phyloP scores from a whole-genome alignment of 2,329 filamentous ascomycete species.

The Alternaria gaisen region DNA sequence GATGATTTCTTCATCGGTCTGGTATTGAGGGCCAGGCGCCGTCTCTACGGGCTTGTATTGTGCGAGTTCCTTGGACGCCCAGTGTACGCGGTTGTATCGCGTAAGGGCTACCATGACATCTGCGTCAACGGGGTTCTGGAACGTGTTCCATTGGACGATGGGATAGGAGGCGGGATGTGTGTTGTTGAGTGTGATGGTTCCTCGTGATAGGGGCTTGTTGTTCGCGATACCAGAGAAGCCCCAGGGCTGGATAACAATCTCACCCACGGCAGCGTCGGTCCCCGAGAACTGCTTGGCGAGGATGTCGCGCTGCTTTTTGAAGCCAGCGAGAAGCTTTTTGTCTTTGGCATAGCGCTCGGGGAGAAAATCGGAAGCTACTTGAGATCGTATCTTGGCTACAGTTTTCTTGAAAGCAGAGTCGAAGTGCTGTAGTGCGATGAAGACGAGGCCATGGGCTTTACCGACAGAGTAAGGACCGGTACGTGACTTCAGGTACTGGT shows the following conservation, averaged over 20 bases:
- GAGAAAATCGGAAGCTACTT: constrained; percentile 20
- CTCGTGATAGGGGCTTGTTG: constrained; percentile 33
- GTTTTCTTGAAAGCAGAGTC: constrained; percentile 7
- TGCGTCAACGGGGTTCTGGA: constrained; percentile 46
- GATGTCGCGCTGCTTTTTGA: constrained; percentile 17
- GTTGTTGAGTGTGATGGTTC: constrained; percentile 44
- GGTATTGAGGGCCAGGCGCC: constrained; percentile 28
- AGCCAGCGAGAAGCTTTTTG: constrained; percentile 7
- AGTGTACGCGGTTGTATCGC: constrained; percentile 44
- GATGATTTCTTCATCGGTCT: constrained; percentile 26
- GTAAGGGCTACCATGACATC: constrained; percentile 43
- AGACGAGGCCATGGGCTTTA: constrained; percentile 19
- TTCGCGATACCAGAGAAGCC: constrained; percentile 13
- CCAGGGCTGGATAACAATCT: constrained; percentile 28
- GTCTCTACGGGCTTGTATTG: constrained; percentile 38
- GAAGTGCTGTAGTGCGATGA: constrained; percentile 13
- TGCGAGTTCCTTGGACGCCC: constrained; percentile 37
- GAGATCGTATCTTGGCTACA: constrained; percentile 10
- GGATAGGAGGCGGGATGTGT: constrained; percentile 37
- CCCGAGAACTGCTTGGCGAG: constrained; percentile 5
- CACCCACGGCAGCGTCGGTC: constrained; percentile 31
- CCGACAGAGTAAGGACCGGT: constrained; percentile 33
- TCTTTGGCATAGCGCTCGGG: constrained; percentile 18
- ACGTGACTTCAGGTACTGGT: constrained; percentile 31
- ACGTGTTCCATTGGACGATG: constrained; percentile 42